phyloP scores from a whole-genome alignment of 352 stramenopile genomes.

The Phytopythium cucurbitacearum region DNA sequence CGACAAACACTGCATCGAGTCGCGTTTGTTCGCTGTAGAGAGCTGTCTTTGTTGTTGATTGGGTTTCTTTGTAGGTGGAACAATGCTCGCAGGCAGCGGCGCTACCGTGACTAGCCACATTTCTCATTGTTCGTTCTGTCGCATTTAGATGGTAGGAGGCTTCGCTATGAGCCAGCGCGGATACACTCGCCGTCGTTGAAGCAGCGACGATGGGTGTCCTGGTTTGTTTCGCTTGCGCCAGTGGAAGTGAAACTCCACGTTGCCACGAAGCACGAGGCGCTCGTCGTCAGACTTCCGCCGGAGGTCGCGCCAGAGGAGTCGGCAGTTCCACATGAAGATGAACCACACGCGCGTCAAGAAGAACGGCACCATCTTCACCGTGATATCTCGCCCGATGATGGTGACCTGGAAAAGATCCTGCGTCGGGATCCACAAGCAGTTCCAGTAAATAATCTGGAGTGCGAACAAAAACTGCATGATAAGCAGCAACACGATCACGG shows the following conservation, averaged over 20 bases:
- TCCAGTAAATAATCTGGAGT: conserved; percentile 21
- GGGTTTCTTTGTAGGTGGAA: no score
- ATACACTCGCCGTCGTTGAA: no score
- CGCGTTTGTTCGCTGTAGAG: no score
- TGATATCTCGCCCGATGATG: conserved; percentile 7
- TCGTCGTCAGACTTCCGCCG: conserved; percentile 17
- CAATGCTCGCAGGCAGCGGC: no score
- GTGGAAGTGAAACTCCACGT: conserved; percentile 24
- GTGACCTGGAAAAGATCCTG: conserved; percentile 7
- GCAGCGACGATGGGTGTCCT: no score
- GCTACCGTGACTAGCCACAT: no score
- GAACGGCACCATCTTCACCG: conserved; percentile 10
- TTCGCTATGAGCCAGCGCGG: no score
- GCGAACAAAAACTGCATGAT: conserved; percentile 15
- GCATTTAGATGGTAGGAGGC: no score
- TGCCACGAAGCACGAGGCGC: conserved; percentile 13
- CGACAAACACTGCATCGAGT: no score
- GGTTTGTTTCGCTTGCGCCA: conserved; percentile 4
- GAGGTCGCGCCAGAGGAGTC: conserved; percentile 17
- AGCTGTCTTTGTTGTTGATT: no score
- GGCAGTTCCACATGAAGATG: conserved; percentile 22
- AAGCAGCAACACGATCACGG: conserved; percentile 9
- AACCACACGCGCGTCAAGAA: conserved; percentile 16
- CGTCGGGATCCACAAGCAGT: conserved; percentile 11
- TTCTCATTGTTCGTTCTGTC: no score